These are phyloP conservation scores for Boletus holoroseus DNA, from an alignment of 1,284 basidiomycete species.

Conservation along the genomic window DNA sequence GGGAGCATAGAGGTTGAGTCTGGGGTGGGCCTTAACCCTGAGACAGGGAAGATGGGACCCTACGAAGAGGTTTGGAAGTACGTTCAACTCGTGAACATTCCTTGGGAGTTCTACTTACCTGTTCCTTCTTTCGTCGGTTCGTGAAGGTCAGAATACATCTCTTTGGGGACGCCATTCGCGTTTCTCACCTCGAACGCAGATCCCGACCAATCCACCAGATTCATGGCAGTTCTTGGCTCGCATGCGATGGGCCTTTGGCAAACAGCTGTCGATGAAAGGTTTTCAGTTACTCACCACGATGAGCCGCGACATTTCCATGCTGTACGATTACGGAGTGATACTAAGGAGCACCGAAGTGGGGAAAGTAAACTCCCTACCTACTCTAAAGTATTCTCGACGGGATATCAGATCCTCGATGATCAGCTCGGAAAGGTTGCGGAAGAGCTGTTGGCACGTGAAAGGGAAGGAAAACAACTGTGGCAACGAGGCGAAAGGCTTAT, in stretches of 20 bases:
- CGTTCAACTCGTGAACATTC: neutral
- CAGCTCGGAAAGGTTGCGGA: slow-evolving; percentile 5
- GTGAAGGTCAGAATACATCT: slow-evolving; percentile 9
- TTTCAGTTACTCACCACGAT: neutral
- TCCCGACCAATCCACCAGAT: slow-evolving; percentile 11
- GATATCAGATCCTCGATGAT: slow-evolving; percentile 6
- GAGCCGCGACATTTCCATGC: slow-evolving; percentile 3
- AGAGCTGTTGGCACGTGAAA: neutral
- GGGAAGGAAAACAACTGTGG: slow-evolving; percentile 2
- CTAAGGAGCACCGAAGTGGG: neutral
- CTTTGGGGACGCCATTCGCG: slow-evolving; percentile 10
- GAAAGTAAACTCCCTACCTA: neutral
- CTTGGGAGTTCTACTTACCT: neutral
- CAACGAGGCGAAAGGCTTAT: slow-evolving; percentile 3
- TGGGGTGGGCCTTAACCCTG: slow-evolving; percentile 10
- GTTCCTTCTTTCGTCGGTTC: neutral
- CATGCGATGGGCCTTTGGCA: slow-evolving; percentile 19
- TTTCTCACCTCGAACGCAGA: slow-evolving; percentile 17
- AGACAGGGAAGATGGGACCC: slow-evolving; percentile 12
- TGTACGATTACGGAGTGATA: neutral
- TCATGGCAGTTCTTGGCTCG: slow-evolving; percentile 16
- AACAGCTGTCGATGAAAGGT: neutral
- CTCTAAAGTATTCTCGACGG: slow-evolving; percentile 11
- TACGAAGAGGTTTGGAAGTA: slow-evolving; percentile 25
- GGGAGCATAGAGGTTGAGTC: slow-evolving; percentile 13